Base-by-base conservation (phyloP, 1,284 basidiomycete genomes). In the Apiotrichum siamense region DNA sequence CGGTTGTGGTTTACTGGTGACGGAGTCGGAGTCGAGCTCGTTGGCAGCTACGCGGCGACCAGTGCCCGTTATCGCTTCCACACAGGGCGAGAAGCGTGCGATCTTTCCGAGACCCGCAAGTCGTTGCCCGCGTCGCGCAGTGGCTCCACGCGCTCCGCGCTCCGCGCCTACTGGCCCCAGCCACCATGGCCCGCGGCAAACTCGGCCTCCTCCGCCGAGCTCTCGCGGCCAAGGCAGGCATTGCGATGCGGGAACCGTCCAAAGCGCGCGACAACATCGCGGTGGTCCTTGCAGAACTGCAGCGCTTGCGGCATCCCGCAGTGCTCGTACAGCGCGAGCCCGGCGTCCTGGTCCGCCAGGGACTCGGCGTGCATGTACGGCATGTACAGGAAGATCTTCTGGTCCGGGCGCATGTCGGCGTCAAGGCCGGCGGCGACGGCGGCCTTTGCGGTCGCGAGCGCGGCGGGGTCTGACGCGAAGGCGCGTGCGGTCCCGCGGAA, bases 201-300 rank as follows among this genome's bases (percentile, higher is more conserved):
- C 46, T 31, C 46, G 4, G 33, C 23, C 32, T 53, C 51, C 32
- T 44, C 51, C 0, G 36, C 15, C 24, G 51, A 48, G 21, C 29
- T 44, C 35, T 20, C 20, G 6, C 51, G 13, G 15, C 51, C 51
- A 2, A 53, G 40, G 15, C 29, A 20, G 17, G 7, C 36, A 25
- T 53, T 53, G 15, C 51, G 51, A 23, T 53, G 42, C 11, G 51
- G 51, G 32, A 48, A 53, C 2, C 51, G 46, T 20, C 51, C 51
- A 18, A 44, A 53, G 35, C 36, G 37, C 18, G 2, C 17, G 9
- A 53, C 26, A 25, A 49, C 49, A 7, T 53, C 51, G 6, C 27
- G 37, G 25, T 53, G 51, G 12, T 47, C 31, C 25, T 46, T 15
- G 2, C 36, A 37, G 35, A 26, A 25, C 20, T n/a, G 17, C 10